Evolutionary conservation across 139 green algal genomes (phyloP).

Genomic region (Marvania coccoides): DNA sequence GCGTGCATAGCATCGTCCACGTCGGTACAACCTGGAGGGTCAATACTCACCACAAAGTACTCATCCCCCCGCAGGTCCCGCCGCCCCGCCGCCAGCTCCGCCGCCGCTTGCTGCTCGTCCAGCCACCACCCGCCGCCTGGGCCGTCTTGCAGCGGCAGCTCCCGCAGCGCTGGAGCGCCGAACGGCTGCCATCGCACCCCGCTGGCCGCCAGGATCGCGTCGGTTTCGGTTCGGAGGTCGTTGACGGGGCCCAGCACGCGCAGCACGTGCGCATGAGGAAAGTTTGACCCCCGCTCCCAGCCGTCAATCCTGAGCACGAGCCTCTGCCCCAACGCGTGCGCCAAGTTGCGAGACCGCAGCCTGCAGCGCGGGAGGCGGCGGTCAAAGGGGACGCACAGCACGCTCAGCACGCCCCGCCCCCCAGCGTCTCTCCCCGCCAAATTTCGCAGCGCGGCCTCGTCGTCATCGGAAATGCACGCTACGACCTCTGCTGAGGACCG

Average conservation of each 20-base stretch:
- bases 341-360: slow-evolving; percentile 68
- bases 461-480: slow-evolving; percentile 21
- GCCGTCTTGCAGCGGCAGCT: slow-evolving; percentile 41
- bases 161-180: slow-evolving; percentile 37
- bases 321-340: slow-evolving; percentile 60
- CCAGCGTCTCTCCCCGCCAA: slow-evolving; percentile 28
- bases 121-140: not conserved
- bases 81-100: slow-evolving; percentile 23
- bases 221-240: slow-evolving; percentile 71
- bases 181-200: slow-evolving; percentile 53
- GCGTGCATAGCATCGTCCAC: slow-evolving; percentile 83
- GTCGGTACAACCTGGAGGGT: slow-evolving; percentile 79
- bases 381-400: slow-evolving; percentile 71
- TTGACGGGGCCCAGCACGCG: slow-evolving; percentile 69
- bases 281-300: slow-evolving; percentile 58
- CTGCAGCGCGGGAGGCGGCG: slow-evolving; percentile 67
- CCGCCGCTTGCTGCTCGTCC: not conserved
- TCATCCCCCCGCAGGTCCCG: slow-evolving; percentile 29
- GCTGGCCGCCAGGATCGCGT: slow-evolving; percentile 47
- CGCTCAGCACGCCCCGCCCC: slow-evolving; percentile 9
- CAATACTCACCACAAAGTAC: slow-evolving; percentile 62
- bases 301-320: slow-evolving; percentile 70
- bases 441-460: slow-evolving; percentile 16
- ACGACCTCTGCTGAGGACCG: slow-evolving; percentile 44
- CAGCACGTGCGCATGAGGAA: slow-evolving; percentile 68